phyloP scores from a whole-genome alignment of 179 eudicot species.

The Amaranthus tricolor region DNA sequence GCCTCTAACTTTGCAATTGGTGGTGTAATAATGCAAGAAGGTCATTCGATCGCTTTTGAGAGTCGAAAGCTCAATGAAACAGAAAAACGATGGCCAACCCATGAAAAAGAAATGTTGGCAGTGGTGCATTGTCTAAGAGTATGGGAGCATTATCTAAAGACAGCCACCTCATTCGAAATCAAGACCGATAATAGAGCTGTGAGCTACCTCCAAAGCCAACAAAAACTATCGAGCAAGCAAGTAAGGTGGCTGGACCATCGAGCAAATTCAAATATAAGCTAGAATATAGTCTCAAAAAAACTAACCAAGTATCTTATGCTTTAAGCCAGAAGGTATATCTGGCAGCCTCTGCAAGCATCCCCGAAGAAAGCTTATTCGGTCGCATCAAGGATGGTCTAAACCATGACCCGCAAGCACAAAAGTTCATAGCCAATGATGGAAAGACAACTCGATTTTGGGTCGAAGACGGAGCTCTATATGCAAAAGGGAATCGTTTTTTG shows the following conservation, averaged over 20 bases:
- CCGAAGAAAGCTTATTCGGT: too few species aligned
- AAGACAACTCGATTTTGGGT: background rate
- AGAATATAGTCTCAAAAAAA: background rate
- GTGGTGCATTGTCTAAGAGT: background rate
- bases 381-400: too few species aligned
- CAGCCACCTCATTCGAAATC: background rate
- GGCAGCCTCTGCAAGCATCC: too few species aligned
- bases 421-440: background rate
- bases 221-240: background rate
- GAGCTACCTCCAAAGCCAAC: background rate
- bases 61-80: background rate
- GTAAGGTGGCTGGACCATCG: background rate
- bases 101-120: constrained; percentile 9
- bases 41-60: background rate
- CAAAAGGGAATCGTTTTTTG: background rate
- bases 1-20: background rate
- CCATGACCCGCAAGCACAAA: too few species aligned
- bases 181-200: constrained; percentile 3
- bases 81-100: background rate
- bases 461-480: background rate
- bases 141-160: constrained; percentile 11
- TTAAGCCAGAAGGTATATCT: too few species aligned
- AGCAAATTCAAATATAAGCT: too few species aligned
- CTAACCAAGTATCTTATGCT: background rate
- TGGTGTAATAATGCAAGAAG: background rate